phyloP scores from a whole-genome alignment of 2,329 filamentous ascomycete genomes.

The Penicillium frequentans region DNA sequence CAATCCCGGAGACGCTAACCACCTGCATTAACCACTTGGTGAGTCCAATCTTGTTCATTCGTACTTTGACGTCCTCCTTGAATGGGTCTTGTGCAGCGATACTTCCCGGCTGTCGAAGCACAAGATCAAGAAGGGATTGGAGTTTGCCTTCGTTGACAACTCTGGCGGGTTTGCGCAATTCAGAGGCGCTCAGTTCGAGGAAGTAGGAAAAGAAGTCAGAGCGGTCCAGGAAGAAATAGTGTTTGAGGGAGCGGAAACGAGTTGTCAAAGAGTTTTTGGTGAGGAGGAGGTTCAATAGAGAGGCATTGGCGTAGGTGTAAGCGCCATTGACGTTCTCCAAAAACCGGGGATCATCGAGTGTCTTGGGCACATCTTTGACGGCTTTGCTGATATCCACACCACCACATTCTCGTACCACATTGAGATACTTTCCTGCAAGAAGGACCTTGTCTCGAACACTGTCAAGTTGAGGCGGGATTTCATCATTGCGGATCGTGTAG shows the following conservation, averaged over 20 bases:
- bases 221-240: conserved; percentile 98
- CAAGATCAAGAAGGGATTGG: conserved; percentile 92
- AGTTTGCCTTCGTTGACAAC: conserved; percentile 89
- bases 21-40: conserved; percentile 94
- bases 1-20: conserved; percentile 93
- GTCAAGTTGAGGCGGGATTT: conserved; percentile 89
- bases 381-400: conserved; percentile 91
- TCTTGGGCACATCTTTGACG: conserved; percentile 82
- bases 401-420: conserved; percentile 94
- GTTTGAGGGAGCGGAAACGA: conserved; percentile 85
- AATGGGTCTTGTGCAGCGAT: conserved; percentile 93
- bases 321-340: conserved; percentile 94
- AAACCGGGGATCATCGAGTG: conserved; percentile 89
- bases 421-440: conserved; percentile 94
- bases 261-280: conserved; percentile 90
- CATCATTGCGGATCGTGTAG: conserved; percentile 89
- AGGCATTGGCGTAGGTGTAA: conserved; percentile 93
- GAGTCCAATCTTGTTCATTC: conserved; percentile 92
- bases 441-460: conserved; percentile 91
- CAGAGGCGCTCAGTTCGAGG: conserved; percentile 83
- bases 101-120: conserved; percentile 92
- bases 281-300: conserved; percentile 82
- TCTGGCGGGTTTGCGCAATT: conserved; percentile 86
- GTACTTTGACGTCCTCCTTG: conserved; percentile 96
- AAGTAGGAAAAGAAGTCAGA: conserved; percentile 99